Evolutionary conservation across 208 protist species (phyloP).

Genomic region (Leishmania major): DNA sequence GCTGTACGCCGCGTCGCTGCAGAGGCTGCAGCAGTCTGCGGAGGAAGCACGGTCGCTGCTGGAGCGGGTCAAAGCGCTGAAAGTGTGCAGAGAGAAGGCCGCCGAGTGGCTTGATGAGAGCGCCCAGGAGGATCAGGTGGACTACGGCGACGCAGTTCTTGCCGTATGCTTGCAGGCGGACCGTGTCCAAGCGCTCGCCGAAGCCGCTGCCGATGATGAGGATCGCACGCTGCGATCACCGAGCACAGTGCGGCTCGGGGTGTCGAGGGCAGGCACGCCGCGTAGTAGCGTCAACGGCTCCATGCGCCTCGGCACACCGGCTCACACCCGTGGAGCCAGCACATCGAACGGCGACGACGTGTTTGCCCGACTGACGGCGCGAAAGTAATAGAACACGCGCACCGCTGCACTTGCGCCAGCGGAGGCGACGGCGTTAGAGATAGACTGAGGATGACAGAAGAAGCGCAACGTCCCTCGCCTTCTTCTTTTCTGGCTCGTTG

Average conservation of each 20-base stretch:
- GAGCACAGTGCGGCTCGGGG: slow-evolving; percentile 2
- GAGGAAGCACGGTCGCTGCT: slow-evolving; percentile 20
- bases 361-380: slow-evolving; percentile 8
- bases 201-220: slow-evolving; percentile 13
- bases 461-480: neutral
- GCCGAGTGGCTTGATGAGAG: slow-evolving; percentile 6
- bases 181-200: slow-evolving; percentile 12
- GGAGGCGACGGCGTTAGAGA: neutral
- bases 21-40: neutral
- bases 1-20: slow-evolving; percentile 8
- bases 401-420: neutral
- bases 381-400: slow-evolving; percentile 5
- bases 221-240: slow-evolving; percentile 21
- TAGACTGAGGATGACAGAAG: neutral
- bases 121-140: slow-evolving; percentile 1
- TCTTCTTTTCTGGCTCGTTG: neutral
- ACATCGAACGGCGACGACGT: slow-evolving; percentile 19
- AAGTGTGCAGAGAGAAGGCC: slow-evolving; percentile 2
- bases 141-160: slow-evolving; percentile 14
- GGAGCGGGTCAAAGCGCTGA: slow-evolving; percentile 5
- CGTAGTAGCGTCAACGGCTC: slow-evolving; percentile 21
- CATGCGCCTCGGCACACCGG: slow-evolving; percentile 5
- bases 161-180: slow-evolving; percentile 19
- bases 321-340: neutral
- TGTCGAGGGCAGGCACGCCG: slow-evolving; percentile 19